phyloP scores from a whole-genome alignment of 495 filamentous ascomycete species.

The Mytilinidion resinicola region DNA sequence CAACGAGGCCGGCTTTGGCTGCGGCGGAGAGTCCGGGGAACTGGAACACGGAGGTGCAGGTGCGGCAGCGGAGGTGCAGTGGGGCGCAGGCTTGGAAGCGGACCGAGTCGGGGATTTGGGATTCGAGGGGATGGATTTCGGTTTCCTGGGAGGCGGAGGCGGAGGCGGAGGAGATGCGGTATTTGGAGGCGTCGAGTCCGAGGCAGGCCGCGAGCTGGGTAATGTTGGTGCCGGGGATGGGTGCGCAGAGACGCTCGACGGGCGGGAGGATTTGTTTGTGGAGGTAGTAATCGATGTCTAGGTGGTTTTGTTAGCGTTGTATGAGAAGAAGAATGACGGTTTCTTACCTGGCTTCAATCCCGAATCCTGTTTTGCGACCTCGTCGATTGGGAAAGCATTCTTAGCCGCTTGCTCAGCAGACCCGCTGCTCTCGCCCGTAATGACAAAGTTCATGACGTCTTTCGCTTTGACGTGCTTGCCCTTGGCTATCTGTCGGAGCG shows the following conservation, averaged over 20 bases:
- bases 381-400: constrained; percentile 78
- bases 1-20: constrained; percentile 45
- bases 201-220: constrained; percentile 85
- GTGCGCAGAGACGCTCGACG: constrained; percentile 94
- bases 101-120: constrained; percentile 79
- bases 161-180: constrained; percentile 54
- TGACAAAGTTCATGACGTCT: constrained; percentile 92
- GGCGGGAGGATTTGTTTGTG: constrained; percentile 98
- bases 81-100: constrained; percentile 77
- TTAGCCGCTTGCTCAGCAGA: constrained; percentile 72
- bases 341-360: constrained; percentile 51
- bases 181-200: constrained; percentile 83
- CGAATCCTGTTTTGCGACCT: constrained; percentile 69
- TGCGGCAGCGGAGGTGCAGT: constrained; percentile 70
- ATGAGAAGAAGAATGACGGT: background rate
- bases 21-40: constrained; percentile 69
- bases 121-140: constrained; percentile 82
- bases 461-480: constrained; percentile 84
- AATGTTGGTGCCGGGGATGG: constrained; percentile 85
- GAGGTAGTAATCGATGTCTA: constrained; percentile 90
- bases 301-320: constrained; percentile 26
- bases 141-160: constrained; percentile 30
- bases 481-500: constrained; percentile 75
- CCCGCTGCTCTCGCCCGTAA: constrained; percentile 69
- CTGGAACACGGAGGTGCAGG: constrained; percentile 61